Base-by-base conservation (phyloP, 805 yeast species). In the Ogataea pignaliae region DNA sequence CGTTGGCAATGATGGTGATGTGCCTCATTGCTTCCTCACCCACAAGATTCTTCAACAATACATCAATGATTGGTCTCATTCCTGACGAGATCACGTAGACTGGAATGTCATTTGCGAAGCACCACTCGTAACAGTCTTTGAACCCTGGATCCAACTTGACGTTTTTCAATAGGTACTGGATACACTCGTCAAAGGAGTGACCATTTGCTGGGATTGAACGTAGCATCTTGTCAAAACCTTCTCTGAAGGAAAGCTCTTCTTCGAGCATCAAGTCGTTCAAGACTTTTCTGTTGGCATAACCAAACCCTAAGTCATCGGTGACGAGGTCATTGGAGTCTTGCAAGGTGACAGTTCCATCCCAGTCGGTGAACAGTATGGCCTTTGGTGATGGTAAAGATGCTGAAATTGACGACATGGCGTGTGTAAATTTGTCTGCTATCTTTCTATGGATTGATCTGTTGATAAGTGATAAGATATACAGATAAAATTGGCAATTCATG, bases 271-370 rank as follows among this genome's bases (percentile, higher is more conserved):
- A 76, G 46, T 82, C 81, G 65, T 87, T 88, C 47, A 91, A 71
- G 29, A 68, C 79, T 44, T 72, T 66, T 54, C 99, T 78, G 50
- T 74, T 73, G 26, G 72, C 79, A 39, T 70, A 68, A 3, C 98
- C 98, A 64, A 88, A 85, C 3, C 99, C 99, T 17, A 85, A 70
- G 55, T 78, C 79, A 63, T 93, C 98, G 9, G 97, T 90, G 50
- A 93, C 70, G 63, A 73, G 85, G 65, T 93, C 98, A 64, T 93
- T 93, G 47, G 96, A 86, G 64, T 93, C 99, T 64, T 91, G 95
- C 47, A 86, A 70, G 11, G 99, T 93, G 51, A 93, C 93, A 2
- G 99, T 93, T 28, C 99, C 99, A 63, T 93, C 99, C 80, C 95
- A 93, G 65, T 93, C 99, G 36, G 97, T 86, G 72, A 93, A 93